Evolutionary conservation across 2,329 filamentous ascomycete species (phyloP).

Genomic region (Colletotrichum sp.): DNA sequence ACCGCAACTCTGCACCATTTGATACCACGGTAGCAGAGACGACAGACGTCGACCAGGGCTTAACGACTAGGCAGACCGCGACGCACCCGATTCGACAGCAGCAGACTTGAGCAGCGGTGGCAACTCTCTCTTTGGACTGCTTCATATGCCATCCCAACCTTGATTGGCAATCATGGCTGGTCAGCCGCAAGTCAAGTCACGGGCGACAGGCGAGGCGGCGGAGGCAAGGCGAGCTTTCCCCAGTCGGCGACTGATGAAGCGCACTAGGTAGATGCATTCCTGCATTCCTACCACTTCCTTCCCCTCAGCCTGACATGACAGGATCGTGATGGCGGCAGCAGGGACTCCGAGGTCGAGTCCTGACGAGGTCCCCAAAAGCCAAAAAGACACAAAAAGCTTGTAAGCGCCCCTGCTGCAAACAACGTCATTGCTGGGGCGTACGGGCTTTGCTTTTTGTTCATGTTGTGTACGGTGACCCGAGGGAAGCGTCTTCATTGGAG

Average conservation of each 20-base stretch:
- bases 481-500: conserved; percentile 1
- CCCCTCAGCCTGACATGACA: background rate
- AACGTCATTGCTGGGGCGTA: conserved; percentile 4
- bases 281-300: background rate
- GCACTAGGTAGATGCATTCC: background rate
- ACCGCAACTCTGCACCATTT: background rate
- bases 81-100: background rate
- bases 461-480: background rate
- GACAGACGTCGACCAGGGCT: background rate
- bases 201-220: background rate
- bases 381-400: background rate
- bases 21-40: background rate
- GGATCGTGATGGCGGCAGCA: background rate
- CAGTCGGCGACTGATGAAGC: background rate
- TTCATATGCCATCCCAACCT: background rate
- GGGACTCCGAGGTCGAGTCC: background rate
- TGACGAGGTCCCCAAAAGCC: background rate
- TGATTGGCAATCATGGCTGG: background rate
- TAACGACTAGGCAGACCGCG: background rate
- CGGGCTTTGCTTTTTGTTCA: background rate
- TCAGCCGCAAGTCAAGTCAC: background rate
- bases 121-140: background rate
- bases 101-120: background rate
- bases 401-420: background rate
- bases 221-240: background rate